A percentile compares a stretch with the other conserved stretches of the same genome.
These are phyloP conservation scores for Globisporangium emineosum DNA, from an alignment of 352 stramenopile genomes.

Conservation along the genomic window DNA sequence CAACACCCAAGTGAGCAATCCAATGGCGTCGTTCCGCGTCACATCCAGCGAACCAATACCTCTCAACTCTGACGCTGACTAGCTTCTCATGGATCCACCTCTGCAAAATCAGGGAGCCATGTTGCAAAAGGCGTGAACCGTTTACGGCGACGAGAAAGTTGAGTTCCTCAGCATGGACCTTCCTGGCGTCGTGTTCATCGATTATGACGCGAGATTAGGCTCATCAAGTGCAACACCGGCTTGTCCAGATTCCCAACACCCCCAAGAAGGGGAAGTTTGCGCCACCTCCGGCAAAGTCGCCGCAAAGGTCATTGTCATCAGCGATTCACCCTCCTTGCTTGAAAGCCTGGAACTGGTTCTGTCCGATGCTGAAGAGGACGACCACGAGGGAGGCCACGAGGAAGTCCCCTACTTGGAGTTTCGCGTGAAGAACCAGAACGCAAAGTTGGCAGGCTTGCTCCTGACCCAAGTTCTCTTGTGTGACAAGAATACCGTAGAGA, in stretches of 20 bases:
- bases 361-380: background rate
- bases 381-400: no score
- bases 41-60: no score
- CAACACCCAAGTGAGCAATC: no score
- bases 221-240: no score
- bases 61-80: no score
- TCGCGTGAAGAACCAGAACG: background rate
- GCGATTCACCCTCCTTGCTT: background rate
- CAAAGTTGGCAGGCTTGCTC: background rate
- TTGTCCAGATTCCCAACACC: no score
- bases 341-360: background rate
- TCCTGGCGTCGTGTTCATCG: constrained; percentile 1
- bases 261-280: no score
- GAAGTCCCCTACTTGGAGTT: no score
- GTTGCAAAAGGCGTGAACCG: constrained; percentile 1
- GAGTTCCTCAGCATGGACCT: background rate
- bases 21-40: no score
- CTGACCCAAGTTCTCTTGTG: background rate
- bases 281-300: background rate
- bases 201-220: background rate
- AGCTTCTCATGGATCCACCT: no score
- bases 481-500: background rate
- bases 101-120: no score
- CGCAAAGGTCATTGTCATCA: background rate
- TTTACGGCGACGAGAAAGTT: background rate